These are phyloP conservation scores for Metschnikowia kunwiensis DNA, from an alignment of 805 yeast species.

Conservation along the genomic window DNA sequence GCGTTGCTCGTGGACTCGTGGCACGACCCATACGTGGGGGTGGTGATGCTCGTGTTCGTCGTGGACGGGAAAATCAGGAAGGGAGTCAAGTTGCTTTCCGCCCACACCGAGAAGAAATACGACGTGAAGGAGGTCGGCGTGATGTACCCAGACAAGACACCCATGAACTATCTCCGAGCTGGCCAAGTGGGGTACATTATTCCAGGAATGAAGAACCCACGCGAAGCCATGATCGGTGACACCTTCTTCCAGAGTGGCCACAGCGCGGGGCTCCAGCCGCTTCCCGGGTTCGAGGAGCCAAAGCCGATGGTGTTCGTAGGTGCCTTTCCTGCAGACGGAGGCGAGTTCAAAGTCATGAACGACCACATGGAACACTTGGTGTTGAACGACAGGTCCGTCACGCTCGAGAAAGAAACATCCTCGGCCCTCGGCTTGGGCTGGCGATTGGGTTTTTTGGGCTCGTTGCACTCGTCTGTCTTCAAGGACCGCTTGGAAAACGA, in stretches of 20 bases:
- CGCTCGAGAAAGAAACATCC: slow-evolving; percentile 85
- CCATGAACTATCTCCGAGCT: slow-evolving; percentile 63
- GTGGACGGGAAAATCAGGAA: slow-evolving; percentile 77
- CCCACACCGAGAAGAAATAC: slow-evolving; percentile 70
- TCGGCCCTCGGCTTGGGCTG: slow-evolving; percentile 96
- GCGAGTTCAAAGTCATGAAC: slow-evolving; percentile 83
- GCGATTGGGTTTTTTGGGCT: slow-evolving; percentile 93
- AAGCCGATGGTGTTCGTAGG: slow-evolving; percentile 99
- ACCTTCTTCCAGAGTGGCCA: slow-evolving; percentile 68
- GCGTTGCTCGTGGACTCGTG: slow-evolving; percentile 93
- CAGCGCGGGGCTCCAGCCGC: slow-evolving; percentile 58
- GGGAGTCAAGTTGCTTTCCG: slow-evolving; percentile 75
- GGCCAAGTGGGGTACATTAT: slow-evolving; percentile 95
- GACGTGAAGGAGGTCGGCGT: slow-evolving; percentile 93
- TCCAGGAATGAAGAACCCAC: slow-evolving; percentile 89
- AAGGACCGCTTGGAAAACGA: slow-evolving; percentile 89
- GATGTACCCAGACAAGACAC: slow-evolving; percentile 84
- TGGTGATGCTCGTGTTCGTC: slow-evolving; percentile 75
- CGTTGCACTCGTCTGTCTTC: slow-evolving; percentile 92
- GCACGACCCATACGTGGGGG: slow-evolving; percentile 94
- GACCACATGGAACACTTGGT: slow-evolving; percentile 87
- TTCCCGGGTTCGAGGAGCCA: slow-evolving; percentile 94
- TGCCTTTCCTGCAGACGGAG: slow-evolving; percentile 94
- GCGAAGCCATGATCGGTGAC: slow-evolving; percentile 89
- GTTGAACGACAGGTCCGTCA: slow-evolving; percentile 87